Conservation (phyloP, 306 rosid species). For the Prosopis cineraria region DNA sequence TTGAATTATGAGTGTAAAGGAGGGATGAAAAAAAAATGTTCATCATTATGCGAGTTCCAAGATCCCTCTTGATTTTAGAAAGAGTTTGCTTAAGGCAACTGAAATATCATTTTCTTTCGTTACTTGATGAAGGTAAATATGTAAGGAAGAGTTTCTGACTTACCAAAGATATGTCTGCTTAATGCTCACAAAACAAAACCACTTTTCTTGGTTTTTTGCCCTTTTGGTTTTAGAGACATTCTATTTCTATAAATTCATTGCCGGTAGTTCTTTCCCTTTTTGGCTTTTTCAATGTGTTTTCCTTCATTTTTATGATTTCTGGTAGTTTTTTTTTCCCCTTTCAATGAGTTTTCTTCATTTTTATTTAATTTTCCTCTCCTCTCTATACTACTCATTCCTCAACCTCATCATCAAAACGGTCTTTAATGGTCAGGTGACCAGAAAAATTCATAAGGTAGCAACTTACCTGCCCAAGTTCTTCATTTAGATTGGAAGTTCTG, state of each 20-base stretch:
- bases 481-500: slow-evolving; percentile 96
- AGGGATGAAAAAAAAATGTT: neutral
- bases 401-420: neutral
- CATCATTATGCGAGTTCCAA: neutral
- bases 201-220: neutral
- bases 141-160: slow-evolving; percentile 5
- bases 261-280: too few species aligned
- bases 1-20: neutral
- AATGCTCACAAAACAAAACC: slow-evolving; percentile 8
- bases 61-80: neutral
- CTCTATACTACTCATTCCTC: slow-evolving; percentile 3
- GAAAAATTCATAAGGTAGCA: slow-evolving; percentile 1
- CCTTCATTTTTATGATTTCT: neutral
- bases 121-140: slow-evolving; percentile 1
- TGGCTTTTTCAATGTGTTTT: neutral
- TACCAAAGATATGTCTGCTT: slow-evolving; percentile 9
- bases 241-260: neutral
- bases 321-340: too few species aligned
- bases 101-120: neutral
- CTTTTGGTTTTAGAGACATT: slow-evolving; percentile 2
- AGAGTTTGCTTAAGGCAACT: neutral
- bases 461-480: slow-evolving; percentile 97
- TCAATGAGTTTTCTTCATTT: neutral
- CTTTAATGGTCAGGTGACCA: neutral
- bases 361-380: neutral